A percentile compares a stretch with the other conserved stretches of the same genome.
phyloP scores from a whole-genome alignment of 2,329 filamentous ascomycete genomes.

The Exophiala spinifera region DNA sequence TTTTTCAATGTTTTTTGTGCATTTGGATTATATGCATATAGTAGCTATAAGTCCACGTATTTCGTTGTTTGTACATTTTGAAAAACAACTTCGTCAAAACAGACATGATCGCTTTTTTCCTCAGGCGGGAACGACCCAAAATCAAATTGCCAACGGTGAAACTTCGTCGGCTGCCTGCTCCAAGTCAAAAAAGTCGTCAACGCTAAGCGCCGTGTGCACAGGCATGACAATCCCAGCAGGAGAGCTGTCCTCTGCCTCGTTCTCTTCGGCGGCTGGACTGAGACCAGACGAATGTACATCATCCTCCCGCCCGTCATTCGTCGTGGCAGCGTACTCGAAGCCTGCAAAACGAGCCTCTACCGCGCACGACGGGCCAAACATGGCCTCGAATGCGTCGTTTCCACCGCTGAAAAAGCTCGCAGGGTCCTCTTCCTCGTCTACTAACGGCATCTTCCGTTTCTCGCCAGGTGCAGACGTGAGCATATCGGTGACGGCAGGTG shows the following conservation, averaged over 20 bases:
- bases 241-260: conserved; percentile 3
- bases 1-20: not conserved
- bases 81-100: no score
- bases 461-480: not conserved
- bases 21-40: no score
- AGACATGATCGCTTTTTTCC: no score
- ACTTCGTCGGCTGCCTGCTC: conserved; percentile 9
- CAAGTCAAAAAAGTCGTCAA: conserved; percentile 23
- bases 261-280: conserved; percentile 11
- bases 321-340: not conserved
- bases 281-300: conserved; percentile 23
- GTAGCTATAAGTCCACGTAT: no score
- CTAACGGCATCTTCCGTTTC: not conserved
- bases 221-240: conserved; percentile 16
- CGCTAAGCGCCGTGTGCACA: conserved; percentile 14
- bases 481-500: not conserved
- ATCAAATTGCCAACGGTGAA: not conserved
- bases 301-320: not conserved
- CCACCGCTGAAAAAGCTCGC: conserved; percentile 5
- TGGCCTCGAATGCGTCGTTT: conserved; percentile 4
- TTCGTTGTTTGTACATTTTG: no score
- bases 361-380: not conserved
- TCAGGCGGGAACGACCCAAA: not conserved
- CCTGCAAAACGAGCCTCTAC: not conserved
- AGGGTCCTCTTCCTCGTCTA: not conserved